Evolutionary conservation across 768 basidiomycete species (phyloP), one percentile per base, ranked within the genome.

Genomic region (Boletus rubropictus): DNA sequence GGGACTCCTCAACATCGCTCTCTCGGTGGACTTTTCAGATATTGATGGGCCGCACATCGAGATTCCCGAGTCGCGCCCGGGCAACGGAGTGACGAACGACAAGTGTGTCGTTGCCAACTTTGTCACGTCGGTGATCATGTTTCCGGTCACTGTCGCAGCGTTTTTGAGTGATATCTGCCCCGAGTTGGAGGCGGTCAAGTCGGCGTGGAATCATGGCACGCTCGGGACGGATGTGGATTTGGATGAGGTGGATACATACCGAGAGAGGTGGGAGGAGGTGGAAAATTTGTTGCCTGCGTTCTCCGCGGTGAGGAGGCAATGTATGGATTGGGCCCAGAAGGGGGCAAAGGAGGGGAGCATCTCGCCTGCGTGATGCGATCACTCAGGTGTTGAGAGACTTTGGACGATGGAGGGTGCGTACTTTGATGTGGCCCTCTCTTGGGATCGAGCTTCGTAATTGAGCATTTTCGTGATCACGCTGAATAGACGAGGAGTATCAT

Each of bases 131-230:
- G 6, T 17, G 8, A 62, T 66, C 45, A 3, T 22, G 17, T 32
- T 17, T 36, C 62, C 62, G 10, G 10, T 45, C 37, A 25, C 48
- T 24, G 31, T 66, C 0, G 59, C 62, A 7, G 57, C 57, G 44
- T 66, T 66, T 28, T 33, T 64, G 46, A 59, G 59, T 17, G 57
- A 59, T 5, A 39, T 64, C n/a, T 55, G 54, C 43, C 64, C 62
- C 2, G 39, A 49, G 22, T 8, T 61, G 29, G 34, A 41, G 24
- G 8, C 8, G 17, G 36, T 61, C 32, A 28, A 11, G 39, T 49
- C 50, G 44, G 31, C 44, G 40, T 63, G 61, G 63, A 10, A 4
- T 10, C n/a, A 25, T 14, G 29, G 12, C 1, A n/a, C 22, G 14
- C 0, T 40, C 4, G 40, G 41, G 44, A 18, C 29, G 28, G 49